Conservation (phyloP, 257 asterid genomes). For the Anisodus tanguticus region DNA sequence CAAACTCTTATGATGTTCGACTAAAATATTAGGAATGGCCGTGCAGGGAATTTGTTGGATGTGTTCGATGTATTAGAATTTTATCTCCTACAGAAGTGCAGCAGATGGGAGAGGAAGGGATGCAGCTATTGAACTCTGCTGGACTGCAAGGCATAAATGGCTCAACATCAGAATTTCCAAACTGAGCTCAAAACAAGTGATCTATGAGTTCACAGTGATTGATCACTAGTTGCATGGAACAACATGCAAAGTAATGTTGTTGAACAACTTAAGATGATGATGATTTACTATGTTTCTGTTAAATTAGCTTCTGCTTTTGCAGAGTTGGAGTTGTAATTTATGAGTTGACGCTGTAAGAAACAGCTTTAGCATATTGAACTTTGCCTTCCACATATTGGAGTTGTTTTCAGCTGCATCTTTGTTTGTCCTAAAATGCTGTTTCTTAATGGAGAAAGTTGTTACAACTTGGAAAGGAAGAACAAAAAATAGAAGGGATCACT, state of each 20-base stretch:
- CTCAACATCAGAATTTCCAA: conserved; percentile 38
- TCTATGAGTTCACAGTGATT: conserved; percentile 27
- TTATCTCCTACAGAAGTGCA: conserved; percentile 90
- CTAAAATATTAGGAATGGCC: neutral
- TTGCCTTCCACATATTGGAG: neutral
- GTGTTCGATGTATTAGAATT: conserved; percentile 92
- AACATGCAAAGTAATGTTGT: neutral
- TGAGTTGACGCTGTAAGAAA: conserved; percentile 23
- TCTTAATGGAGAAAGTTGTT: neutral
- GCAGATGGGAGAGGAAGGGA: conserved; percentile 99
- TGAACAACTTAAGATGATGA: conserved; percentile 4
- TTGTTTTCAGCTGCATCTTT: neutral
- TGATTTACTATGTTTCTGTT: conserved; percentile 17
- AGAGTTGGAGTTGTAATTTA: conserved; percentile 7
- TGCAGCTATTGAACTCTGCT: conserved; percentile 86
- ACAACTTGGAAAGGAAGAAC: neutral
- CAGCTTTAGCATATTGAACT: neutral
- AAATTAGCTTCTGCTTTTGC: neutral
- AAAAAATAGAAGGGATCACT: too few relatives aligned
- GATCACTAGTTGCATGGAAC: neutral
- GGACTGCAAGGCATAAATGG: conserved; percentile 48
- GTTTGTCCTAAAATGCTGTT: neutral
- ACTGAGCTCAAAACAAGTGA: conserved; percentile 47
- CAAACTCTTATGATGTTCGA: neutral
- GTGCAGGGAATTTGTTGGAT: conserved; percentile 85